Evolutionary conservation across 2,329 filamentous ascomycete genomes (phyloP).

Genomic region (Aspergillus fischeri): DNA sequence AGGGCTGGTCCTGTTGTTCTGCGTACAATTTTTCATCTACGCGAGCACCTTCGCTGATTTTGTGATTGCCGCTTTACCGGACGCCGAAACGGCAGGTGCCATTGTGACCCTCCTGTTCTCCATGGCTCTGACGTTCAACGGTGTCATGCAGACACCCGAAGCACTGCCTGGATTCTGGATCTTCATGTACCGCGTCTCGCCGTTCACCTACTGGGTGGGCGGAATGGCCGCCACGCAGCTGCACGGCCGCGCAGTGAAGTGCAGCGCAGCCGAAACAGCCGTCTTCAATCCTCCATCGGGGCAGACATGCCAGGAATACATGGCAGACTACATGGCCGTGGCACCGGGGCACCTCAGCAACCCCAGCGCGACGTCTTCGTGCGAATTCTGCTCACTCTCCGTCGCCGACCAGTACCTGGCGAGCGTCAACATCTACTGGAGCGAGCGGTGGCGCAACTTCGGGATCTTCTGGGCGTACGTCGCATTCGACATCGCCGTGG

Average conservation of each 20-base stretch:
- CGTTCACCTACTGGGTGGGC: slow-evolving; percentile 48
- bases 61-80: slow-evolving; percentile 69
- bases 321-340: slow-evolving; percentile 47
- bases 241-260: slow-evolving; percentile 62
- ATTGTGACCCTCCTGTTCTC: slow-evolving; percentile 72
- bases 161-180: slow-evolving; percentile 65
- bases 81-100: slow-evolving; percentile 69
- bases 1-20: slow-evolving; percentile 71
- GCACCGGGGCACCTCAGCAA: slow-evolving; percentile 55
- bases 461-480: slow-evolving; percentile 59
- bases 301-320: slow-evolving; percentile 58
- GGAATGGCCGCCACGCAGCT: slow-evolving; percentile 70
- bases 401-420: slow-evolving; percentile 39
- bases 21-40: slow-evolving; percentile 73
- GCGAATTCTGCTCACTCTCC: slow-evolving; percentile 45
- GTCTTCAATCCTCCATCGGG: slow-evolving; percentile 57
- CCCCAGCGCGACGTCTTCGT: slow-evolving; percentile 45
- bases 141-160: slow-evolving; percentile 63
- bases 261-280: slow-evolving; percentile 65
- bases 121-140: slow-evolving; percentile 75
- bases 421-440: slow-evolving; percentile 48
- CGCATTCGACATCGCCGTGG: slow-evolving; percentile 52
- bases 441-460: slow-evolving; percentile 64
- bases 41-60: slow-evolving; percentile 74
- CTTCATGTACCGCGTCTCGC: slow-evolving; percentile 58